Percentiles rank a stretch among this genome's conserved stretches.
These are phyloP conservation scores for Talaromyces wortmannii DNA, from an alignment of 495 filamentous ascomycete species.

Conservation along the genomic window DNA sequence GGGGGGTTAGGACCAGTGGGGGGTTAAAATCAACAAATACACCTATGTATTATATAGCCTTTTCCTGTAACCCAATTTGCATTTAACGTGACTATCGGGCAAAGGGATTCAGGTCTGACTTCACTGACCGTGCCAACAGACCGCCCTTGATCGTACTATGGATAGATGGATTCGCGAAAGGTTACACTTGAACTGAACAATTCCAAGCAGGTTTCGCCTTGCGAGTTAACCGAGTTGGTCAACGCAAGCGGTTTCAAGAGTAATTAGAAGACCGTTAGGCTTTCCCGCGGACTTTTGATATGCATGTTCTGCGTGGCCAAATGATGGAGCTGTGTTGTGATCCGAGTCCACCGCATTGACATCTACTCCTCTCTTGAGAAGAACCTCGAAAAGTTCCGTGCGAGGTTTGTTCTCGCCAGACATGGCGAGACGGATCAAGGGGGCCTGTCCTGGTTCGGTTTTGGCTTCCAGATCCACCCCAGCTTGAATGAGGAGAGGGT, in stretches of 20 bases:
- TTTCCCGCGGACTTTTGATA: not conserved
- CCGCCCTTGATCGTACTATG: slow-evolving; percentile 1
- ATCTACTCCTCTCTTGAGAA: slow-evolving; percentile 2
- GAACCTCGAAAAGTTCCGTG: not conserved
- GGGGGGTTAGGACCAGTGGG: not conserved
- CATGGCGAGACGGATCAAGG: not conserved
- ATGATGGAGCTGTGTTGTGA: slow-evolving; percentile 3
- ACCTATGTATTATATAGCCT: not conserved
- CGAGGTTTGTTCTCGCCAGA: slow-evolving; percentile 1
- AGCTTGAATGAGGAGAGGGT: slow-evolving; percentile 1
- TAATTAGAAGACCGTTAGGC: not conserved
- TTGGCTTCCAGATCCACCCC: slow-evolving; percentile 1
- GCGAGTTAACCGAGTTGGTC: slow-evolving; percentile 2
- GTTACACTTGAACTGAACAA: slow-evolving; percentile 2
- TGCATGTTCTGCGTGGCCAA: slow-evolving; percentile 1
- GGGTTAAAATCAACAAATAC: not conserved
- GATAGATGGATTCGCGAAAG: slow-evolving; percentile 1
- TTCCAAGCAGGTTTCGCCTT: slow-evolving; percentile 4
- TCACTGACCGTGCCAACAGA: slow-evolving; percentile 1
- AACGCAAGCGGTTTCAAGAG: slow-evolving; percentile 2
- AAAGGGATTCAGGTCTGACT: not conserved
- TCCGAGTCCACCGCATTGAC: slow-evolving; percentile 1
- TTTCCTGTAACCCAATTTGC: not conserved
- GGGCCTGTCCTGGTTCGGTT: not conserved
- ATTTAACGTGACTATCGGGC: slow-evolving; percentile 1